These are phyloP conservation scores for Ogataea zsoltii DNA, from an alignment of 805 yeast species.

Conservation along the genomic window DNA sequence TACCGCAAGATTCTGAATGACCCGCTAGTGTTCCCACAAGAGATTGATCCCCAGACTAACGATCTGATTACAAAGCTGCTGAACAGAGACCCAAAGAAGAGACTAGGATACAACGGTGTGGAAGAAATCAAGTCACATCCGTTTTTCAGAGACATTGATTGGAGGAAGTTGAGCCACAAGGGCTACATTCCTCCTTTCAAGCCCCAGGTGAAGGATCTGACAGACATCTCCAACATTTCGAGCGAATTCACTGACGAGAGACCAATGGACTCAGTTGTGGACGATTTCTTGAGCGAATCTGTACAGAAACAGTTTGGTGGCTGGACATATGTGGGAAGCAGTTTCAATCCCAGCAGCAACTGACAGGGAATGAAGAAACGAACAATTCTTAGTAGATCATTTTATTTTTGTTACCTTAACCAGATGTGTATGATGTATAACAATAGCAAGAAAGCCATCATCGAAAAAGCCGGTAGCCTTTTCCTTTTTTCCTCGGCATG, in stretches of 20 bases:
- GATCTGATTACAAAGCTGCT: slow-evolving; percentile 73
- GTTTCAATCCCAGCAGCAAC: slow-evolving; percentile 26
- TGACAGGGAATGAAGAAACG: neutral
- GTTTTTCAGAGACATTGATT: slow-evolving; percentile 86
- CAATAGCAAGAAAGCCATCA: too few relatives aligned
- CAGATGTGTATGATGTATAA: too few relatives aligned
- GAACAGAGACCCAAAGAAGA: slow-evolving; percentile 79
- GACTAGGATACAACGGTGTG: slow-evolving; percentile 81
- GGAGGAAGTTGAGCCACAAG: slow-evolving; percentile 79
- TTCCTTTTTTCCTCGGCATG: neutral
- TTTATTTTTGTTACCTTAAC: too few relatives aligned
- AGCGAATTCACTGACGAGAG: slow-evolving; percentile 88
- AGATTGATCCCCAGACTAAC: slow-evolving; percentile 83
- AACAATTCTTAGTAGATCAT: too few relatives aligned
- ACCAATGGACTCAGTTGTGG: slow-evolving; percentile 94
- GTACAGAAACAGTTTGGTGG: slow-evolving; percentile 99
- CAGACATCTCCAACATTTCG: slow-evolving; percentile 93
- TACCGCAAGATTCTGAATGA: slow-evolving; percentile 90
- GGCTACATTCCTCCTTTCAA: slow-evolving; percentile 94
- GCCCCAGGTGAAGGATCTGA: slow-evolving; percentile 82
- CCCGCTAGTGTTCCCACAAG: slow-evolving; percentile 84
- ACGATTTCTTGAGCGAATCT: slow-evolving; percentile 85
- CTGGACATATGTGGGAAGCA: slow-evolving; percentile 87
- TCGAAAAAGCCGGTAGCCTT: neutral
- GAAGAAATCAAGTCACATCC: slow-evolving; percentile 80